A percentile compares a stretch with the other conserved stretches of the same genome.
Conservation (phyloP, 2,329 filamentous ascomycete species). For the Claviceps digitariae region DNA sequence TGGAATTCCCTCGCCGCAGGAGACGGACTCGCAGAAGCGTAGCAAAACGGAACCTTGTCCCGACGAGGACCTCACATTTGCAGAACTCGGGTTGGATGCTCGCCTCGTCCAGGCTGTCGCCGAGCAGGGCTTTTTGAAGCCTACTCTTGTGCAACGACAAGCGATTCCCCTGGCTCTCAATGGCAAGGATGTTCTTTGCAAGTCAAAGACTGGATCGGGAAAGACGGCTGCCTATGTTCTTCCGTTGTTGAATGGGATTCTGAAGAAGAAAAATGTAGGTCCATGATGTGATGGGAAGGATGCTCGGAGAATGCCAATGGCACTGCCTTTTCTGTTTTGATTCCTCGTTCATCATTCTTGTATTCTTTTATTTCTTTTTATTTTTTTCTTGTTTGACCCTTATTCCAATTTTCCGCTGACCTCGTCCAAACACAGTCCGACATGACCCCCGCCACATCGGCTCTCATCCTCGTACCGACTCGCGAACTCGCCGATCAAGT, state of each 20-base stretch:
- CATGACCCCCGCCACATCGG: conserved; percentile 44
- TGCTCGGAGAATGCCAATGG: neutral
- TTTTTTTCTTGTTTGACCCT: neutral
- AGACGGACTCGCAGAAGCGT: conserved; percentile 9
- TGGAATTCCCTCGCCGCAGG: conserved; percentile 30
- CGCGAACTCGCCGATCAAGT: conserved; percentile 91
- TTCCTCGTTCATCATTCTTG: too few relatives aligned
- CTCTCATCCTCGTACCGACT: conserved; percentile 87
- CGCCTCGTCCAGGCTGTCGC: conserved; percentile 76
- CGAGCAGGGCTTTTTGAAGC: conserved; percentile 69
- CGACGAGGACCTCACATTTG: conserved; percentile 44
- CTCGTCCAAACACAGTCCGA: conserved; percentile 26
- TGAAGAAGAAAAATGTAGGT: conserved; percentile 60
- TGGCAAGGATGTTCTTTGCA: conserved; percentile 80
- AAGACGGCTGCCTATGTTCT: conserved; percentile 96
- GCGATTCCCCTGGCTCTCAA: conserved; percentile 80
- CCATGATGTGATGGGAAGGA: neutral
- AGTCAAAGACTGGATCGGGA: conserved; percentile 88
- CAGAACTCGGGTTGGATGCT: conserved; percentile 66
- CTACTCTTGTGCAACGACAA: conserved; percentile 77
- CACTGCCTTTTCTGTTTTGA: too few relatives aligned
- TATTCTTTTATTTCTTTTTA: neutral
- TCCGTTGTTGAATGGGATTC: conserved; percentile 71
- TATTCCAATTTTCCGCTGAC: neutral
- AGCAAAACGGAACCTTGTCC: conserved; percentile 18